Evolutionary conservation across 768 basidiomycete genomes (phyloP), one percentile per base, ranked within the genome.

Genomic region (Boletus rufocinnamomeus): DNA sequence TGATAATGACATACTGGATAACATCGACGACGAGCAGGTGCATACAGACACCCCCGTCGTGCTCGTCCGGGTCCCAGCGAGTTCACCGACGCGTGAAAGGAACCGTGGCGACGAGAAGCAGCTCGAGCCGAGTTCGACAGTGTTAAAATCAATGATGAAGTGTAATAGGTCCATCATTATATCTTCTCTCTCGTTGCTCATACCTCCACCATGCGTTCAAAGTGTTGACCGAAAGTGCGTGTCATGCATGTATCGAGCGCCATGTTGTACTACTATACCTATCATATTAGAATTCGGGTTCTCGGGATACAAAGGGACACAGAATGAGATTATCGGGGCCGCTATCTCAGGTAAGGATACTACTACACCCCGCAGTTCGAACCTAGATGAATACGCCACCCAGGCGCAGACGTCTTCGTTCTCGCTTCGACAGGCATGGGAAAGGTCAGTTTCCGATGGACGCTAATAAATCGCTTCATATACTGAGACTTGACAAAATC

Each of bases 301-400:
- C 68, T 61, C 75, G 0, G 78, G 66, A 4, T 94, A 86, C 67
- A 89, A 86, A 72, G 92, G 91, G 37, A 85, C 88, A 64, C 92
- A 94, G 6, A 28, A 28, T 1, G 28, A 28, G 28, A 28, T 28
- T 28, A 6, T 28, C 28, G 6, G 5, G 28, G 28, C 28, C 5
- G 28, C 28, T 3, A 28, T 28, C 28, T 28, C 28, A 28, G 28
- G 28, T 28, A 6, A 28, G 28, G 28, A 28, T 28, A 6, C 28
- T 1, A 28, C 28, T 5, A 28, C 28, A 28, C 2, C 6, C 28
- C 28, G 6, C 28, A 6, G 28, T 28, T 28, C 28, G 28, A 28
- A 28, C 28, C 28, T 28, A 6, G 28, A 28, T 28, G 28, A 28
- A 28, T 28, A 6, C 28, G 28, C 28, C 28, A 5, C 28, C 6